Percentiles rank a stretch among this genome's conserved stretches.
Evolutionary conservation across 768 basidiomycete genomes (phyloP).

Genomic region (Multifurca ochricompacta): DNA sequence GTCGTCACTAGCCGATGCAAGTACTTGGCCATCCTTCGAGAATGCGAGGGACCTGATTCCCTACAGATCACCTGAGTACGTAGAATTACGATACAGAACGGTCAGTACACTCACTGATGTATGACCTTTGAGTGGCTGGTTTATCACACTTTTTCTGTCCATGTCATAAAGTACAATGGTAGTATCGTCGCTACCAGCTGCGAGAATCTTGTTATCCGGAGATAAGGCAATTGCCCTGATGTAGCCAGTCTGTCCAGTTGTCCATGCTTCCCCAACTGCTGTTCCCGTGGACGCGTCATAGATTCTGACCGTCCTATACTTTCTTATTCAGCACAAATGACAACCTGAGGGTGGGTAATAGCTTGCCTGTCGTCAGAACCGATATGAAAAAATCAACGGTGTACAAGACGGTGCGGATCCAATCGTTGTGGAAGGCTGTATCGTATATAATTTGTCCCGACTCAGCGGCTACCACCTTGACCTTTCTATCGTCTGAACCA

Average conservation of each 20-base stretch:
- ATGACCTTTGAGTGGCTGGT: slow-evolving; percentile 4
- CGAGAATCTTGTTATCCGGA: slow-evolving; percentile 23
- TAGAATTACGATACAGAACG: neutral
- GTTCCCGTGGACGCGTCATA: slow-evolving; percentile 9
- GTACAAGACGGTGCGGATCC: slow-evolving; percentile 2
- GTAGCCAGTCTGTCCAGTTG: slow-evolving; percentile 4
- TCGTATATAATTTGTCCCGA: slow-evolving; percentile 6
- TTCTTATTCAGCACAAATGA: neutral
- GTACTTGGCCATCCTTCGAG: slow-evolving; percentile 1
- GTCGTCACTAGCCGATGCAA: slow-evolving; percentile 9
- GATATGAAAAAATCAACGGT: slow-evolving; percentile 4
- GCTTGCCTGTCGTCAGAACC: slow-evolving; percentile 8
- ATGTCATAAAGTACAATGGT: slow-evolving; percentile 10
- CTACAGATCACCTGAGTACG: neutral
- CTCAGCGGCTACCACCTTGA: slow-evolving; percentile 6
- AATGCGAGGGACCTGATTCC: slow-evolving; percentile 2
- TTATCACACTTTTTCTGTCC: neutral
- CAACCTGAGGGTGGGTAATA: neutral
- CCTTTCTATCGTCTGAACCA: slow-evolving; percentile 10
- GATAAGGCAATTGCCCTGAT: slow-evolving; percentile 24
- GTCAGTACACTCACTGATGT: neutral
- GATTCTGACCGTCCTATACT: slow-evolving; percentile 10
- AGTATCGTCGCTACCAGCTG: slow-evolving; percentile 3
- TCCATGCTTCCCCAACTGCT: slow-evolving; percentile 2
- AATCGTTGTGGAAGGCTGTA: slow-evolving; percentile 11